These are phyloP conservation scores for Stenogyne calaminthoides DNA, from an alignment of 305 asterid genomes.

Conservation along the genomic window DNA sequence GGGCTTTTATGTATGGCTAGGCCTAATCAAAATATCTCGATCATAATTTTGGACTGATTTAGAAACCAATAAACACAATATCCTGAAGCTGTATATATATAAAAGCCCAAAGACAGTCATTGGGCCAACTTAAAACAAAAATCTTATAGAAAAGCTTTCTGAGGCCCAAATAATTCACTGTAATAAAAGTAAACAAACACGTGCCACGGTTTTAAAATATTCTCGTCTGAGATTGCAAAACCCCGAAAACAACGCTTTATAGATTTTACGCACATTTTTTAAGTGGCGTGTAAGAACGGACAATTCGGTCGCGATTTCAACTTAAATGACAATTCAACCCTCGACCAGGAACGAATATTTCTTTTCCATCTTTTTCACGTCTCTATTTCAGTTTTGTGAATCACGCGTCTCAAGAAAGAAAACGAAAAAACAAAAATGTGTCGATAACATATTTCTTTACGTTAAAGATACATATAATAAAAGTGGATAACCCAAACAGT, in stretches of 20 bases:
- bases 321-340: constrained; percentile 21
- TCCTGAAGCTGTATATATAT: no score
- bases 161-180: neutral
- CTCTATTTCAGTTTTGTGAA: no score
- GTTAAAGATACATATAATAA: no score
- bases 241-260: constrained; percentile 8
- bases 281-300: constrained; percentile 38
- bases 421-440: no score
- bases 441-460: neutral
- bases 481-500: no score
- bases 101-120: no score
- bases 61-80: no score
- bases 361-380: neutral
- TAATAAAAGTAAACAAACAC: neutral
- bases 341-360: neutral
- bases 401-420: no score
- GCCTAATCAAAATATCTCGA: neutral
- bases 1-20: neutral
- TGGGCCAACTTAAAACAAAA: neutral
- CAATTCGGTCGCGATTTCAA: constrained; percentile 15
- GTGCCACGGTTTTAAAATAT: neutral
- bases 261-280: constrained; percentile 37
- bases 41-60: neutral
- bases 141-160: neutral
- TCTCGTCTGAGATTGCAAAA: neutral